Percentiles rank a stretch among this genome's conserved stretches.
These are phyloP conservation scores for Rhodotorula mucilaginosa DNA, from an alignment of 1,284 basidiomycete genomes.

Conservation along the genomic window DNA sequence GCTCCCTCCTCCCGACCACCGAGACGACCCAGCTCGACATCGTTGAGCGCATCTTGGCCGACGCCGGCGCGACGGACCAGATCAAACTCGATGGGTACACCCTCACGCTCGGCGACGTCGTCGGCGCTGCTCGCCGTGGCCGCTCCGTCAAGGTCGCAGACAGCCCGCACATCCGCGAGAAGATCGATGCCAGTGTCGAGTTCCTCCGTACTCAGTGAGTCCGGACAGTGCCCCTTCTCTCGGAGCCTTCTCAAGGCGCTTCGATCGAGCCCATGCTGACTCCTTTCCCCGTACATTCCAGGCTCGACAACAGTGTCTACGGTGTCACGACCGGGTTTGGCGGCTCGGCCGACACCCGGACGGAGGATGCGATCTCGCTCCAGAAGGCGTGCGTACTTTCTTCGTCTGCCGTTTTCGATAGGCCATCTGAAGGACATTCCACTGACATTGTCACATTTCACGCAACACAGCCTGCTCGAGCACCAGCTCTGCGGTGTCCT, in stretches of 20 bases:
- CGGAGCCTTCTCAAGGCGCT: conserved; percentile 6
- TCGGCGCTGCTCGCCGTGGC: conserved; percentile 65
- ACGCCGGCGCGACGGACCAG: conserved; percentile 37
- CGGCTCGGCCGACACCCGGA: conserved; percentile 67
- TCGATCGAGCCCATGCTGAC: not conserved
- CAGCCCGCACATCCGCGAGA: conserved; percentile 59
- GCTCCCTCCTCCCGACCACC: not conserved
- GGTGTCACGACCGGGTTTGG: conserved; percentile 80
- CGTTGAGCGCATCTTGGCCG: conserved; percentile 12
- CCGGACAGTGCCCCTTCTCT: not conserved
- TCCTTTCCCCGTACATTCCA: not conserved
- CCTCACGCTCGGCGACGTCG: conserved; percentile 69
- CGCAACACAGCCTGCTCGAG: conserved; percentile 61
- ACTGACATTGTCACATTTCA: conserved; percentile 62
- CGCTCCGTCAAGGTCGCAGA: conserved; percentile 54
- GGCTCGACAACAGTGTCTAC: conserved; percentile 64
- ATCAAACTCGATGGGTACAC: conserved; percentile 66
- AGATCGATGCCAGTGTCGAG: conserved; percentile 57
- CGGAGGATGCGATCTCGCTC: conserved; percentile 59
- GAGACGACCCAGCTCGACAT: not conserved
- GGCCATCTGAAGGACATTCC: conserved; percentile 25
- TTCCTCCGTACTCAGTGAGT: conserved; percentile 42
- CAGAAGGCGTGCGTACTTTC: conserved; percentile 57
- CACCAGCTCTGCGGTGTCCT: conserved; percentile 63
- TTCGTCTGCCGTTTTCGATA: conserved; percentile 55